phyloP scores from a whole-genome alignment of 441 rosid species.

The Croton setiger region DNA sequence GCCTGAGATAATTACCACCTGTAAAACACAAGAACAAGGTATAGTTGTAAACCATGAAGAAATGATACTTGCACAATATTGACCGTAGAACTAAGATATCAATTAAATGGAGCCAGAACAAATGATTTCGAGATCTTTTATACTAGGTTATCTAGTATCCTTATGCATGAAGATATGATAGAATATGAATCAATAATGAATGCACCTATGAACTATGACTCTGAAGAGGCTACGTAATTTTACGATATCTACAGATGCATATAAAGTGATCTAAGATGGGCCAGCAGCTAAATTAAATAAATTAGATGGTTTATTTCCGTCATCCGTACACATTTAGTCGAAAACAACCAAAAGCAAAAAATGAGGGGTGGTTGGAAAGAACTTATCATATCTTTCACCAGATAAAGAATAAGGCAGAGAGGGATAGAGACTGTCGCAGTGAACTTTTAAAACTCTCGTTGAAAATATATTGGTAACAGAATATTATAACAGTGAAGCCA shows the following conservation, averaged over 20 bases:
- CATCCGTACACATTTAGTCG: not conserved
- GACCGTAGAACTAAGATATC: conserved; percentile 7
- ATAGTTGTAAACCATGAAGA: conserved; percentile 3
- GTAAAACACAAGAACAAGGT: conserved; percentile 23
- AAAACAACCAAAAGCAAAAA: not conserved
- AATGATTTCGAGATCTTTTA: not conserved
- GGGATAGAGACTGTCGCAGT: not conserved
- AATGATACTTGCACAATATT: not conserved
- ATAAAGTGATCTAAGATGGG: not conserved
- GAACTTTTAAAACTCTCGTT: not conserved
- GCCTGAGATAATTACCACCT: conserved; percentile 87
- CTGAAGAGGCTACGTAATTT: too few relatives aligned
- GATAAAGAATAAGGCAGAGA: not conserved
- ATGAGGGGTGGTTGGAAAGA: not conserved
- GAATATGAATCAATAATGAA: too few relatives aligned
- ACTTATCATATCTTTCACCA: not conserved
- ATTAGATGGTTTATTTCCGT: not conserved
- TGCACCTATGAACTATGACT: too few relatives aligned
- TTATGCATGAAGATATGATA: too few relatives aligned
- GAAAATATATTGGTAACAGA: not conserved
- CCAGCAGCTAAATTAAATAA: not conserved
- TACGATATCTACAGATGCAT: not conserved
- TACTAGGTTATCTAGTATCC: too few relatives aligned
- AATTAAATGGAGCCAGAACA: not conserved
- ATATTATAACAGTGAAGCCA: not conserved